Conservation (phyloP, 1,284 basidiomycete genomes). For the Malassezia pachydermatis region DNA sequence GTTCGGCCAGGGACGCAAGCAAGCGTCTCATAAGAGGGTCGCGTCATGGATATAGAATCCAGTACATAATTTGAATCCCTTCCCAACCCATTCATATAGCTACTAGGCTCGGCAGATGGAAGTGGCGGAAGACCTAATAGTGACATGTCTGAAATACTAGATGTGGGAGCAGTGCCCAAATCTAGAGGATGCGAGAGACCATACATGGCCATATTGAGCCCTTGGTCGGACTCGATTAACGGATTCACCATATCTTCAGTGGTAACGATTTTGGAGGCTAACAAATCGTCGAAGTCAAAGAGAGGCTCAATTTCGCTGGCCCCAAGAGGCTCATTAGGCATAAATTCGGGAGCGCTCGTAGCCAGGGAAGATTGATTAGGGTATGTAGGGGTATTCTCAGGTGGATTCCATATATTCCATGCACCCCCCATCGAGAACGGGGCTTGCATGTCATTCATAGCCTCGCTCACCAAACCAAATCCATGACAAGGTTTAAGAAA, state of each 20-base stretch:
- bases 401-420: too few relatives aligned
- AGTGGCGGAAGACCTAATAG: neutral
- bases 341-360: neutral
- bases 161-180: neutral
- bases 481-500: too few relatives aligned
- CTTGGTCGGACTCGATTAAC: constrained; percentile 6
- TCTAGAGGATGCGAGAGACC: constrained; percentile 5
- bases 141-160: neutral
- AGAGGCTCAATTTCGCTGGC: neutral
- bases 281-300: constrained; percentile 7
- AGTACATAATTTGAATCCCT: too few relatives aligned
- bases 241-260: constrained; percentile 12
- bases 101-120: neutral
- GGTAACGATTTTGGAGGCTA: neutral
- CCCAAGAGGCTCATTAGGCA: neutral
- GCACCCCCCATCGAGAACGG: too few relatives aligned
- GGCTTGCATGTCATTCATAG: too few relatives aligned
- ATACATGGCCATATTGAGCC: constrained; percentile 1
- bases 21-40: neutral
- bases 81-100: too few relatives aligned
- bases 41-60: too few relatives aligned
- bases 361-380: neutral
- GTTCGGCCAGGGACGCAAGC: neutral
- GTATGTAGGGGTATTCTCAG: too few relatives aligned
- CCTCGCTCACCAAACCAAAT: too few relatives aligned